These are phyloP conservation scores for Acanthamoeba triangularis DNA, from an alignment of 208 protist species.

Conservation along the genomic window DNA sequence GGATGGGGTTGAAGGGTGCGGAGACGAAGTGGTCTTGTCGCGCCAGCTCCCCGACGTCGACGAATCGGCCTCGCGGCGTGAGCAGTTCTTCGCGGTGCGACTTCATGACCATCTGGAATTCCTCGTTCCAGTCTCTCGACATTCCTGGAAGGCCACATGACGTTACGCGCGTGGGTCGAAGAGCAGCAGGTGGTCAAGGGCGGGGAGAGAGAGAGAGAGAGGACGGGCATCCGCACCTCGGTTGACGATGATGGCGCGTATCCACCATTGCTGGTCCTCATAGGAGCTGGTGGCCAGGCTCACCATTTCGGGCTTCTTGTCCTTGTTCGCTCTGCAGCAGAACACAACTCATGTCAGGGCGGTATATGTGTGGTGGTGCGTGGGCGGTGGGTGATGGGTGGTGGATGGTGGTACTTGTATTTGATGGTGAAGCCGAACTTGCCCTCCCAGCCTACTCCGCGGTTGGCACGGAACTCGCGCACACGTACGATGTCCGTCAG, in stretches of 20 bases:
- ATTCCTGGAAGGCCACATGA: background rate
- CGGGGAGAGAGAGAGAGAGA: background rate
- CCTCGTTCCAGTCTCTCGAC: background rate
- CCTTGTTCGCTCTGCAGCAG: background rate
- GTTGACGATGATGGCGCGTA: background rate
- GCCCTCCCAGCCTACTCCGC: background rate
- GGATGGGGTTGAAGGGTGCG: background rate
- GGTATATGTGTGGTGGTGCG: background rate
- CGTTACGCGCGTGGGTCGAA: background rate
- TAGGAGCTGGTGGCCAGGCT: background rate
- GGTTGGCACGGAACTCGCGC: background rate
- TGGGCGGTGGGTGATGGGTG: too few relatives aligned
- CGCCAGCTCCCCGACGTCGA: background rate
- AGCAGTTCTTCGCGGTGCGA: background rate
- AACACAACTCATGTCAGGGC: background rate
- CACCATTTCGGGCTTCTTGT: background rate
- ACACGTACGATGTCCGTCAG: background rate
- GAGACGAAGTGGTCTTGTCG: background rate
- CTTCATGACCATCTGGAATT: background rate
- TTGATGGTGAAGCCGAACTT: conserved; percentile 6
- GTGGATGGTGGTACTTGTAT: background rate
- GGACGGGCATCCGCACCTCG: background rate
- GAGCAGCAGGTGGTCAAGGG: too few relatives aligned
- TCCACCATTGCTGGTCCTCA: background rate
- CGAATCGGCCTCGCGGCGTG: background rate